Conservation (phyloP, 2,329 filamentous ascomycete genomes). For the Periconia macrospinosa region DNA sequence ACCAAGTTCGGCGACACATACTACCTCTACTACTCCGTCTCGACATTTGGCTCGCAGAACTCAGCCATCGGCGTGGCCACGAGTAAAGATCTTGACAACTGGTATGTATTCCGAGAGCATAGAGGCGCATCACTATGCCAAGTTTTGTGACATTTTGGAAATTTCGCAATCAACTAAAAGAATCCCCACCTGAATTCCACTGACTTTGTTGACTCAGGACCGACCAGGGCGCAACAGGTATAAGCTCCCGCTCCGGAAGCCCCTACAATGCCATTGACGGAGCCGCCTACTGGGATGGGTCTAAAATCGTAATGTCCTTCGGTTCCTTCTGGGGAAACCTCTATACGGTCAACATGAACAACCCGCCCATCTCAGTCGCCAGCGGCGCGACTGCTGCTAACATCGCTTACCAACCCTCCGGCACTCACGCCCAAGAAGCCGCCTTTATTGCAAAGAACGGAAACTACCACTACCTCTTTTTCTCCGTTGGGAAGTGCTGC, state of each 20-base stretch:
- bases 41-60: conserved; percentile 61
- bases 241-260: conserved; percentile 45
- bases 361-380: conserved; percentile 34
- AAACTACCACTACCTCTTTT: conserved; percentile 67
- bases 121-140: no score
- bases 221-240: conserved; percentile 59
- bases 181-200: no score
- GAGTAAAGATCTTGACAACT: conserved; percentile 48
- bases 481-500: conserved; percentile 64
- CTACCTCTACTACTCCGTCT: conserved; percentile 69
- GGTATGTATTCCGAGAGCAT: no score
- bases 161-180: no score
- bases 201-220: conserved; percentile 51
- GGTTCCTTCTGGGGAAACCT: conserved; percentile 71
- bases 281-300: conserved; percentile 45
- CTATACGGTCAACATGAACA: conserved; percentile 59
- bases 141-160: no score
- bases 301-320: conserved; percentile 60
- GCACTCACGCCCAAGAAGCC: conserved; percentile 59
- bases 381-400: conserved; percentile 45
- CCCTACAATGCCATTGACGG: conserved; percentile 57
- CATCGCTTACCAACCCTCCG: conserved; percentile 57
- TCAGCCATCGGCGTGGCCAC: conserved; percentile 64
- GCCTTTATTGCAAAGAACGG: conserved; percentile 58
- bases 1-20: conserved; percentile 60